Conservation (phyloP, 2,329 filamentous ascomycete genomes). For the Diaporthe nobilis region DNA sequence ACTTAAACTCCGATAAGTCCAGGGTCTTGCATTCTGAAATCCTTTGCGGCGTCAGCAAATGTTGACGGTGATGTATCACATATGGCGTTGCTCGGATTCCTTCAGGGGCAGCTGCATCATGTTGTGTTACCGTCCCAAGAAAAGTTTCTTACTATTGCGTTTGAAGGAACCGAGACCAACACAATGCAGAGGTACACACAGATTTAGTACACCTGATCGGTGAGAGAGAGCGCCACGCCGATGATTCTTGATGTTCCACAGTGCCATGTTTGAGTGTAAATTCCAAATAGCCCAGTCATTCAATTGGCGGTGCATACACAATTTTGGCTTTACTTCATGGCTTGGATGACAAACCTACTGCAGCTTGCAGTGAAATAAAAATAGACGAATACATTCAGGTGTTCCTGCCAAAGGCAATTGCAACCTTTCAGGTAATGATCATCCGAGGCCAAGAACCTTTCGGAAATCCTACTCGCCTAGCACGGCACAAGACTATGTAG, state of each 20-base stretch:
- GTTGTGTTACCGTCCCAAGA: neutral
- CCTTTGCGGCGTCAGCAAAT: neutral
- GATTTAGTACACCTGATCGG: neutral
- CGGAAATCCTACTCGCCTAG: neutral
- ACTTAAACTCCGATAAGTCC: neutral
- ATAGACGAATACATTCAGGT: no score
- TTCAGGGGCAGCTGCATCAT: neutral
- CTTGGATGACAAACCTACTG: no score
- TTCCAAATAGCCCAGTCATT: no score
- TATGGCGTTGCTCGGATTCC: neutral
- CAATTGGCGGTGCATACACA: no score
- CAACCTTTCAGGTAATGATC: neutral
- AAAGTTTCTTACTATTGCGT: neutral
- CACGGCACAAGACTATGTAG: neutral
- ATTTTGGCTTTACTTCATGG: no score
- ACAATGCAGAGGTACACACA: neutral
- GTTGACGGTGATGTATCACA: neutral
- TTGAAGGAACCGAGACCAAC: neutral
- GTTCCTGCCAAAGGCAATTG: no score
- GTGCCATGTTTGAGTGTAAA: neutral
- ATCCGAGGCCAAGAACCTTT: neutral
- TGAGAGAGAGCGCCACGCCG: neutral
- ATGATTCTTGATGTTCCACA: neutral
- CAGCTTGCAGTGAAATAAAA: no score
- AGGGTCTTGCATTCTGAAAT: neutral